Conservation (phyloP, 1,284 basidiomycete genomes). For the Ustilago shanxiensis region DNA sequence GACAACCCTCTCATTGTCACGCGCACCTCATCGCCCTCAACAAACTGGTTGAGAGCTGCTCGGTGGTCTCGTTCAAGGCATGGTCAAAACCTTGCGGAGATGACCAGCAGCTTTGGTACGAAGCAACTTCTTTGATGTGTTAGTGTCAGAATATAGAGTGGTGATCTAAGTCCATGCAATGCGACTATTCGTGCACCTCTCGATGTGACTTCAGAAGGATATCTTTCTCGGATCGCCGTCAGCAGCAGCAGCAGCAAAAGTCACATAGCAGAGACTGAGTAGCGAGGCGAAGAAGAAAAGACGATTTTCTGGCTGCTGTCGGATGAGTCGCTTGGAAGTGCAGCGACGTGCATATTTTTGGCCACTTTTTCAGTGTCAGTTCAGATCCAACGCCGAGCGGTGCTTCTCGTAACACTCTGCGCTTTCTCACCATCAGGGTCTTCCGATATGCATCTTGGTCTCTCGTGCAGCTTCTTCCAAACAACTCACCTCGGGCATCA, state of each 20-base stretch:
- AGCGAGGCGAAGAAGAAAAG: not conserved
- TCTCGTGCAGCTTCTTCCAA: conserved; percentile 1
- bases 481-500: conserved; percentile 22
- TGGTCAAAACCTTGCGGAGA: too few relatives aligned
- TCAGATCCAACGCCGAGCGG: conserved; percentile 27
- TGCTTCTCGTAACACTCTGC: conserved; percentile 3
- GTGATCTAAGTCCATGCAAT: too few relatives aligned
- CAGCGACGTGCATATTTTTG: conserved; percentile 30
- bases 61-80: too few relatives aligned
- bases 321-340: conserved; percentile 26
- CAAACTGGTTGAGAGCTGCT: too few relatives aligned
- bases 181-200: not conserved
- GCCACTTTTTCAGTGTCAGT: conserved; percentile 21
- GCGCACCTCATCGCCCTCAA: too few relatives aligned
- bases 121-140: too few relatives aligned
- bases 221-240: not conserved
- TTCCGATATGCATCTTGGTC: not conserved
- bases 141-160: too few relatives aligned
- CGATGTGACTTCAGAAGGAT: conserved; percentile 11
- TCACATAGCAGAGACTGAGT: not conserved
- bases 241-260: too few relatives aligned
- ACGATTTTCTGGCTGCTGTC: not conserved
- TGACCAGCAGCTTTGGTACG: too few relatives aligned
- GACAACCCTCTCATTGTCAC: too few relatives aligned
- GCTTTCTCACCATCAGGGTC: not conserved